Evolutionary conservation across 371 early-diverging fungal species (phyloP).

Genomic region (Conidiobolus incongruus): DNA sequence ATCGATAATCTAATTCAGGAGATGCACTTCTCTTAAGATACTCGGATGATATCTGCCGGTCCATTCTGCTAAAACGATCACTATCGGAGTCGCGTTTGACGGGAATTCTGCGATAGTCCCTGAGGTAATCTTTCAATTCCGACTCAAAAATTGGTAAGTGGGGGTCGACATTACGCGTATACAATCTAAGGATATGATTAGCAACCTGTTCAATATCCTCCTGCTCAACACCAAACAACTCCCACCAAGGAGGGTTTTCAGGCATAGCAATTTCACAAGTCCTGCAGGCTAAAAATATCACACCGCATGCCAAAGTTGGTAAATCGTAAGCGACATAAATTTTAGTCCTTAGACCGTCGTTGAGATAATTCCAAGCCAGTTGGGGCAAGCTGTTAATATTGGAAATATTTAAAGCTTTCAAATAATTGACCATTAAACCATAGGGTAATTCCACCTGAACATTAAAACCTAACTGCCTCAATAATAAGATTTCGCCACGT

Average conservation of each 20-base stretch:
- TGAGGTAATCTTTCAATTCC: too few relatives aligned
- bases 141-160: background rate
- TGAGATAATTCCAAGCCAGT: conserved; percentile 72
- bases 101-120: too few relatives aligned
- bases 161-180: background rate
- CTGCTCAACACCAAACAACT: conserved; percentile 53
- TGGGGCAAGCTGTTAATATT: conserved; percentile 46
- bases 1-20: too few relatives aligned
- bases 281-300: conserved; percentile 63
- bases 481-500: conserved; percentile 63
- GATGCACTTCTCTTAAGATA: too few relatives aligned
- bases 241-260: conserved; percentile 56
- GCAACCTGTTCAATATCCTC: conserved; percentile 25
- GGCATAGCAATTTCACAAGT: conserved; percentile 40
- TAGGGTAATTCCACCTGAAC: conserved; percentile 90
- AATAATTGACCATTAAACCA: conserved; percentile 78
- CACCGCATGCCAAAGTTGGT: conserved; percentile 69
- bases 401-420: conserved; percentile 54
- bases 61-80: too few relatives aligned
- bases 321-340: conserved; percentile 71
- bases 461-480: conserved; percentile 73
- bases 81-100: too few relatives aligned
- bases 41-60: too few relatives aligned
- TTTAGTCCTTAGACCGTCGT: conserved; percentile 62
- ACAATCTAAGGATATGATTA: too few relatives aligned